Evolutionary conservation across 1,284 basidiomycete genomes (phyloP).

Genomic region (Sutorius eximius): DNA sequence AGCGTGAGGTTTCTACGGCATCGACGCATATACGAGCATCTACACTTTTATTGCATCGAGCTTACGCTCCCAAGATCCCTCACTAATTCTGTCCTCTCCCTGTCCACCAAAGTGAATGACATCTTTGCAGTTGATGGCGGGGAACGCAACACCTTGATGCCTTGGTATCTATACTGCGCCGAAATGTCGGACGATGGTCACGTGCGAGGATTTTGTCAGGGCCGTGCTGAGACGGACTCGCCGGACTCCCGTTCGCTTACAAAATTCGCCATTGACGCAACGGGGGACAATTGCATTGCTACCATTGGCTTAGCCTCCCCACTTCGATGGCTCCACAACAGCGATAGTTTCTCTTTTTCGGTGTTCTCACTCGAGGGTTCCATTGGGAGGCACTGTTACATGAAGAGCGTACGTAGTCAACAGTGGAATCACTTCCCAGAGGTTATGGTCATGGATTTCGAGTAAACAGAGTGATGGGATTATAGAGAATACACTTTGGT

Average conservation of each 20-base stretch:
- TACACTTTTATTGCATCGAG: slow-evolving; percentile 3
- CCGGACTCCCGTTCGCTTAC: background rate
- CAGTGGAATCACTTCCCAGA: background rate
- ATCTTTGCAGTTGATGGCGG: slow-evolving; percentile 3
- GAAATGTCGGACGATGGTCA: slow-evolving; percentile 10
- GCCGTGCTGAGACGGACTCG: background rate
- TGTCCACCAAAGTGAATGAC: background rate
- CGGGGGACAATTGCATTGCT: background rate
- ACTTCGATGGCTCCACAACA: background rate
- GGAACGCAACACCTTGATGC: background rate
- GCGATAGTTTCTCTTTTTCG: background rate
- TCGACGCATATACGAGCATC: background rate
- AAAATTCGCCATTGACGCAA: slow-evolving; percentile 10
- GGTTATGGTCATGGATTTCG: slow-evolving; percentile 2
- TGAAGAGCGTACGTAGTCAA: background rate
- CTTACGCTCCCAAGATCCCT: background rate
- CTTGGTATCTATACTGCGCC: slow-evolving; percentile 1
- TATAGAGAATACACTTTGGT: background rate
- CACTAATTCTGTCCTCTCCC: background rate
- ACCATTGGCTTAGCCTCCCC: background rate
- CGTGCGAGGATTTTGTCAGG: slow-evolving; percentile 7
- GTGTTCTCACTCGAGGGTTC: slow-evolving; percentile 11
- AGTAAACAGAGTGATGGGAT: background rate
- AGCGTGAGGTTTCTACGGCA: slow-evolving; percentile 1
- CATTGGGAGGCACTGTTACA: slow-evolving; percentile 8